phyloP scores from a whole-genome alignment of 495 filamentous ascomycete species.

The Viridothelium virens region DNA sequence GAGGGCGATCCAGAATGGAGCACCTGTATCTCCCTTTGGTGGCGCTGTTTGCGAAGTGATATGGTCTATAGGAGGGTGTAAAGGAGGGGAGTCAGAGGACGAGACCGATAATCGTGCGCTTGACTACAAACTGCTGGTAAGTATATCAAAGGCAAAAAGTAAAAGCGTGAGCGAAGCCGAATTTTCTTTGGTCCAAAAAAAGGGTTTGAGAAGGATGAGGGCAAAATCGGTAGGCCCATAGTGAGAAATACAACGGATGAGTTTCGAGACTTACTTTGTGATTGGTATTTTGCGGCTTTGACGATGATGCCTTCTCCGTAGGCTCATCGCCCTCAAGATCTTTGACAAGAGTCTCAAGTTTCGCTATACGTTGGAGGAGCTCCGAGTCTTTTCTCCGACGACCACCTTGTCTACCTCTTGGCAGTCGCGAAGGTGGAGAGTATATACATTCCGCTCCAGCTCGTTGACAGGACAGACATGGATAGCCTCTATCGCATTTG shows the following conservation, averaged over 20 bases:
- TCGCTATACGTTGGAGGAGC: slow-evolving; percentile 2
- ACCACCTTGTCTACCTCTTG: slow-evolving; percentile 4
- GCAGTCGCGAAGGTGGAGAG: neutral
- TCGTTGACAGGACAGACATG: neutral
- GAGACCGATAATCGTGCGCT: neutral
- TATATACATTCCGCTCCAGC: neutral
- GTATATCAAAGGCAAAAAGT: neutral
- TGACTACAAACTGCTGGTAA: neutral
- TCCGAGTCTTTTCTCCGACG: slow-evolving; percentile 3
- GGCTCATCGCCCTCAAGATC: neutral
- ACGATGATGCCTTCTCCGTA: neutral
- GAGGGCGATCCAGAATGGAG: slow-evolving; percentile 6
- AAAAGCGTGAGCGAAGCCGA: neutral
- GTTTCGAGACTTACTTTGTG: neutral
- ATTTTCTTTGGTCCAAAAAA: no score
- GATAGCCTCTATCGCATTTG: slow-evolving; percentile 4
- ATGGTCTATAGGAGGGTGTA: neutral
- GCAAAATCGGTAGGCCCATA: neutral
- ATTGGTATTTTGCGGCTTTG: neutral
- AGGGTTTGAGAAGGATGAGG: neutral
- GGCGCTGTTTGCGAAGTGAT: neutral
- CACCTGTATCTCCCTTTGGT: neutral
- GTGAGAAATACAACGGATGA: neutral
- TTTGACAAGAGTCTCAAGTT: slow-evolving; percentile 3
- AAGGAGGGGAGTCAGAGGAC: neutral